Percentiles rank a stretch among this genome's conserved stretches.
phyloP scores from a whole-genome alignment of 306 rosid species.

The Comarum palustre region DNA sequence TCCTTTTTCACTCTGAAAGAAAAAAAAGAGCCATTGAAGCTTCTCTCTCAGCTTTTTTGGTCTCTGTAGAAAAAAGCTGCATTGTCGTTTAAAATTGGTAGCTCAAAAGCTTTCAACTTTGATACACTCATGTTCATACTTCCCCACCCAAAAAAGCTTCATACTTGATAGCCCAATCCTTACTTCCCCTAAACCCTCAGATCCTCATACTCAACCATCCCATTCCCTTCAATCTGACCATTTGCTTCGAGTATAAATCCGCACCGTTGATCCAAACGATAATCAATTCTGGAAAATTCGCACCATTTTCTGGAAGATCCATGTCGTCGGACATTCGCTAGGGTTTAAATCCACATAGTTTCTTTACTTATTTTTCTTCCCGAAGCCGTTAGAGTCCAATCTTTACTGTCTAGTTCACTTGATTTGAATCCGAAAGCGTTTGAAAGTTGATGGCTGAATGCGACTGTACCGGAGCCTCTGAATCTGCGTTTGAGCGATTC shows the following conservation, averaged over 20 bases:
- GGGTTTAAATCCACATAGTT: constrained; percentile 12
- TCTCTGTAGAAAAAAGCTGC: constrained; percentile 36
- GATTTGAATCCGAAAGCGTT: background rate
- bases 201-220: constrained; percentile 6
- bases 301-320: constrained; percentile 30
- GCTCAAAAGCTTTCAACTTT: constrained; percentile 33
- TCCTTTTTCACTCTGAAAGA: constrained; percentile 10
- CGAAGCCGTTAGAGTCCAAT: background rate
- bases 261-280: background rate
- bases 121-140: constrained; percentile 21
- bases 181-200: constrained; percentile 11
- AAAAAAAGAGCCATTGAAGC: constrained; percentile 15
- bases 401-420: background rate
- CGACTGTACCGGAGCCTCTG: constrained; percentile 16
- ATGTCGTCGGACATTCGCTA: constrained; percentile 94
- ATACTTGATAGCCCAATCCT: background rate
- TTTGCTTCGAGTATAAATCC: background rate
- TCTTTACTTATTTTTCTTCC: background rate
- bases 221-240: constrained; percentile 13
- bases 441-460: constrained; percentile 35
- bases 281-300: background rate
- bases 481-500: constrained; percentile 3
- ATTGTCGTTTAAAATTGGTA: constrained; percentile 28
- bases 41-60: constrained; percentile 2
- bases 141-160: constrained; percentile 27